phyloP scores from a whole-genome alignment of 108 stramenopile genomes.

The Fistulifera pelliculosa region DNA sequence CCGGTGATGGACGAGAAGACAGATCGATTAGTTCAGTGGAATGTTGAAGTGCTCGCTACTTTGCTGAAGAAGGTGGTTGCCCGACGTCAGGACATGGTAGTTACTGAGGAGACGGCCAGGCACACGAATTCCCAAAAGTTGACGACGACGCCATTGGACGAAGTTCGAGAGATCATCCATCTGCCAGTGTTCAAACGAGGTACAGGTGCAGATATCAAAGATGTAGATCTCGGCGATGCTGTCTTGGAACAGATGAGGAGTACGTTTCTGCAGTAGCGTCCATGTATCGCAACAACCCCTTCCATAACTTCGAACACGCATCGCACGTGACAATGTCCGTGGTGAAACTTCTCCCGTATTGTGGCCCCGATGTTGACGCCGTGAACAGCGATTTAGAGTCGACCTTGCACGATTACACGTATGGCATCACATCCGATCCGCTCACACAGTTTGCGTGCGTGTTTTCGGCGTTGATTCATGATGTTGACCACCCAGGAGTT shows the following conservation, averaged over 20 bases:
- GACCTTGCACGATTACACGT: constrained; percentile 9
- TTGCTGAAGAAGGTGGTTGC: constrained; percentile 1
- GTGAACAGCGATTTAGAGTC: neutral
- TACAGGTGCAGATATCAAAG: neutral
- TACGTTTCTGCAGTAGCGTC: constrained; percentile 25
- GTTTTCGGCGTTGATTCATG: constrained; percentile 15
- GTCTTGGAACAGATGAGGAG: neutral
- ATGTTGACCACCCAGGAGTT: constrained; percentile 25
- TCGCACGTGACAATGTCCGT: constrained; percentile 13
- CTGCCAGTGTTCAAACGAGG: constrained; percentile 12
- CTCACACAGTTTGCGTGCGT: constrained; percentile 13
- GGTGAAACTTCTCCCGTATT: constrained; percentile 4
- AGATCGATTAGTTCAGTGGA: constrained; percentile 12
- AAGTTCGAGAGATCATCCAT: constrained; percentile 18
- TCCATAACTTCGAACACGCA: constrained; percentile 16
- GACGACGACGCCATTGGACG: neutral
- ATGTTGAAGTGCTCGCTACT: constrained; percentile 7
- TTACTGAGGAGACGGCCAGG: too few species aligned
- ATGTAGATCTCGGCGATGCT: neutral
- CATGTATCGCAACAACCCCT: constrained; percentile 23
- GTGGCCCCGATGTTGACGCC: neutral
- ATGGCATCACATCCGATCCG: constrained; percentile 11
- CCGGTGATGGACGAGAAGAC: constrained; percentile 8
- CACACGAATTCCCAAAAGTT: too few species aligned
- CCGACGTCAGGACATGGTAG: neutral